Evolutionary conservation across 257 asterid species (phyloP).

Genomic region (Ballota nigra): DNA sequence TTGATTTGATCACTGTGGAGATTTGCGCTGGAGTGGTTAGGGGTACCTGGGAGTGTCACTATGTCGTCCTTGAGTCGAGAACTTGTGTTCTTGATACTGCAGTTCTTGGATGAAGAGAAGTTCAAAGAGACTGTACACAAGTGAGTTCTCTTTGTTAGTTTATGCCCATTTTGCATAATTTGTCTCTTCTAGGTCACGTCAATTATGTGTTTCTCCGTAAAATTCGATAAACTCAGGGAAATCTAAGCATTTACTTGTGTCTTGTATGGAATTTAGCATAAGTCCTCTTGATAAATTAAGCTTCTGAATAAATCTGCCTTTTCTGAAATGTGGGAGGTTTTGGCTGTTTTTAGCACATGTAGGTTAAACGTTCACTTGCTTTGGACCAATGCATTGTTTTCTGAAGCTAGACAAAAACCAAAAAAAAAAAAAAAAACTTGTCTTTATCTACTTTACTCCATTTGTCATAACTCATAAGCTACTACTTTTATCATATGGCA

Average conservation of each 20-base stretch:
- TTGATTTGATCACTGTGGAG: slow-evolving; percentile 35
- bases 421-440: neutral
- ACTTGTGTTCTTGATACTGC: slow-evolving; percentile 91
- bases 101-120: slow-evolving; percentile 96
- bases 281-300: neutral
- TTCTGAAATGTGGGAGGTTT: neutral
- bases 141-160: slow-evolving; percentile 39
- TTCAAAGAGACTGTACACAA: slow-evolving; percentile 95
- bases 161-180: slow-evolving; percentile 14
- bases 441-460: neutral
- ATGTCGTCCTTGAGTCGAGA: slow-evolving; percentile 98
- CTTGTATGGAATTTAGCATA: neutral
- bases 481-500: neutral
- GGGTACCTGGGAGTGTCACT: slow-evolving; percentile 35
- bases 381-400: slow-evolving; percentile 10
- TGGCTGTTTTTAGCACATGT: neutral
- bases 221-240: neutral
- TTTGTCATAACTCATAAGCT: neutral
- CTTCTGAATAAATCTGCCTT: neutral
- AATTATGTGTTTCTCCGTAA: neutral
- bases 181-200: neutral
- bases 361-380: neutral
- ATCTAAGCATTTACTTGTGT: neutral
- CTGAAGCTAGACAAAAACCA: neutral
- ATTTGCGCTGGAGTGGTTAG: slow-evolving; percentile 95